phyloP scores from a whole-genome alignment of 495 filamentous ascomycete genomes.

The Usnea hakonensis region DNA sequence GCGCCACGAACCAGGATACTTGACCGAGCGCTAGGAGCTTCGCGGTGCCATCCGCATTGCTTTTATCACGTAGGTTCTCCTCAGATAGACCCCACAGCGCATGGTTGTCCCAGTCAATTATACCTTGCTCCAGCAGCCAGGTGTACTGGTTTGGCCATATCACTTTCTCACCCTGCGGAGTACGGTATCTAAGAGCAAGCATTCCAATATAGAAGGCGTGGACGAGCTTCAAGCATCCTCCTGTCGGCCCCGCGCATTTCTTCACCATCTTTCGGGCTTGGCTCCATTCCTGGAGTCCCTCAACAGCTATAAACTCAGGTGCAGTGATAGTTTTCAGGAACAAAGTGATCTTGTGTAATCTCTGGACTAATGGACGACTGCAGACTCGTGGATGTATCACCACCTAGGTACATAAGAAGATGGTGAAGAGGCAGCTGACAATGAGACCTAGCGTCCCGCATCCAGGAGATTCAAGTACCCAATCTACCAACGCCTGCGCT shows the following conservation, averaged over 20 bases:
- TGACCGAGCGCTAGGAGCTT: slow-evolving; percentile 31
- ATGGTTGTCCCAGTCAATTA: slow-evolving; percentile 29
- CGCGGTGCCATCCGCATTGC: slow-evolving; percentile 31
- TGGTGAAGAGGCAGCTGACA: slow-evolving; percentile 30
- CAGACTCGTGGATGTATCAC: slow-evolving; percentile 35
- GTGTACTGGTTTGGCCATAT: slow-evolving; percentile 34
- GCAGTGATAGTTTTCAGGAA: slow-evolving; percentile 31
- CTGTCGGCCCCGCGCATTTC: slow-evolving; percentile 20
- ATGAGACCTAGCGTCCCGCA: slow-evolving; percentile 31
- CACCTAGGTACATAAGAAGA: slow-evolving; percentile 34
- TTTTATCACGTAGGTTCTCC: slow-evolving; percentile 32
- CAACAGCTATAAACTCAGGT: slow-evolving; percentile 34
- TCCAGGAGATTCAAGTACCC: slow-evolving; percentile 30
- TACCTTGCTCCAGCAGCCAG: slow-evolving; percentile 29
- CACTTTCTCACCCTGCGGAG: slow-evolving; percentile 24
- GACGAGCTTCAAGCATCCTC: slow-evolving; percentile 26
- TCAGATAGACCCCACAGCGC: slow-evolving; percentile 28
- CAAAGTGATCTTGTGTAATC: slow-evolving; percentile 28
- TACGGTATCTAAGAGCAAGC: slow-evolving; percentile 33
- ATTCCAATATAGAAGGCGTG: slow-evolving; percentile 37
- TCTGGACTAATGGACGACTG: slow-evolving; percentile 21
- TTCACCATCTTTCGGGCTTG: slow-evolving; percentile 29
- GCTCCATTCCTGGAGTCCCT: slow-evolving; percentile 35
- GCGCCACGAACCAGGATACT: slow-evolving; percentile 30
- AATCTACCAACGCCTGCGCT: slow-evolving; percentile 23